phyloP scores from a whole-genome alignment of 768 basidiomycete genomes.

The Candolleomyces aberdarensis region DNA sequence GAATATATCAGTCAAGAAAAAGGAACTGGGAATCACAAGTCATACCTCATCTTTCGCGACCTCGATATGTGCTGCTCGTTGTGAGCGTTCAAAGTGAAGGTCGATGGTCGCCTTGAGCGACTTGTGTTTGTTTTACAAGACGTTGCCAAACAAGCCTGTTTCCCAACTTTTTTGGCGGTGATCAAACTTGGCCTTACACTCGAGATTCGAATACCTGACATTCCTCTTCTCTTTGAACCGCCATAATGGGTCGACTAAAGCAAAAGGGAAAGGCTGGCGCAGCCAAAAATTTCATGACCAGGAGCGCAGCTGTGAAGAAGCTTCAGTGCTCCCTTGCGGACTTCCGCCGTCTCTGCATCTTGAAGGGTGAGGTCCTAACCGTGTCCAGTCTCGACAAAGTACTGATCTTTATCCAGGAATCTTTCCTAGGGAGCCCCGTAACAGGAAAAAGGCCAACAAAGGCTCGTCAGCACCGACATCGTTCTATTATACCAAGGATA shows the following conservation, averaged over 20 bases:
- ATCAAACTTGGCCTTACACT: background rate
- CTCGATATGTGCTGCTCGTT: constrained; percentile 1
- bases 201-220: constrained; percentile 4
- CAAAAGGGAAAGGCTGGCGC: constrained; percentile 90
- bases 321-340: constrained; percentile 96
- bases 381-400: background rate
- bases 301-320: constrained; percentile 89
- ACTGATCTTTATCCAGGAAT: constrained; percentile 59
- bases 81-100: background rate
- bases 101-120: background rate
- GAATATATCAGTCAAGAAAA: background rate
- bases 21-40: background rate
- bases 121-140: constrained; percentile 22
- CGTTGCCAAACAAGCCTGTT: constrained; percentile 25
- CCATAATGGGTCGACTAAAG: constrained; percentile 68
- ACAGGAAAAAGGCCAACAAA: constrained; percentile 93
- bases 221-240: background rate
- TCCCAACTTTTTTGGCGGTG: constrained; percentile 17
- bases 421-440: constrained; percentile 93
- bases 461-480: constrained; percentile 95
- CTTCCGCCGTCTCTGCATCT: constrained; percentile 93
- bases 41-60: constrained; percentile 34
- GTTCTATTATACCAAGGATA: constrained; percentile 98
- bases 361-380: constrained; percentile 70
- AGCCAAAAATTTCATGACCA: constrained; percentile 87